Base-by-base conservation (phyloP, 1,139 yeast species). In the Pichia kudriavzevii region DNA sequence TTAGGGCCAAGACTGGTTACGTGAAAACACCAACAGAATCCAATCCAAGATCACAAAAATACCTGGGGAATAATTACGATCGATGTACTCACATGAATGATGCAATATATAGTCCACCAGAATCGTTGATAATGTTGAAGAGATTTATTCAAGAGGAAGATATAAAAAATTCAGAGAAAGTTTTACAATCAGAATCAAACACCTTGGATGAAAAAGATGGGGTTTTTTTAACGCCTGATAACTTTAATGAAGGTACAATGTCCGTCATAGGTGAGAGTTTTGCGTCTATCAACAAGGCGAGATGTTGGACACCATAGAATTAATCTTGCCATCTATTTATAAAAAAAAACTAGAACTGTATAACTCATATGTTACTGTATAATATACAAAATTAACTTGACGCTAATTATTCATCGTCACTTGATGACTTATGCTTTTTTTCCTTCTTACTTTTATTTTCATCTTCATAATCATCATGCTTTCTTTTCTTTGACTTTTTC, bases 401-500 rank as follows among this genome's bases (percentile, higher is more conserved):
- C 7, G 2, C 11, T 7, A 4, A 26, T 13, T 18, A 4, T 11
- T 26, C 29, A 16, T 26, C 12, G 12, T 26, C 29, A 26, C 14
- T n/a, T 3, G 7, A 6, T 14, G 28, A 15, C 15, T 24, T 16
- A 24, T 24, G 26, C 43, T 53, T 46, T 38, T 50, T 32, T 30
- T 47, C 42, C 24, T 51, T 37, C 41, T 44, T 43, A 34, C 48
- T 46, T 28, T 51, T 35, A 42, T 47, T 44, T 32, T 49, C 47
- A 35, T 36, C 47, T 31, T 52, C 49, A 32, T 48, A 48, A 20
- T 44, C 41, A 22, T 39, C 39, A 23, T 41, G 41, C 37, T 48
- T 52, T 29, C 50, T 46, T 35, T 52, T 52, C 32, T 52, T 47
- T 13, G 48, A 41, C 29, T 46, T 51, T 42, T 45, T 52, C 33